Evolutionary conservation across 495 filamentous ascomycete species (phyloP), one percentile per base, ranked within the genome.

Genomic region (Platismatia glauca): DNA sequence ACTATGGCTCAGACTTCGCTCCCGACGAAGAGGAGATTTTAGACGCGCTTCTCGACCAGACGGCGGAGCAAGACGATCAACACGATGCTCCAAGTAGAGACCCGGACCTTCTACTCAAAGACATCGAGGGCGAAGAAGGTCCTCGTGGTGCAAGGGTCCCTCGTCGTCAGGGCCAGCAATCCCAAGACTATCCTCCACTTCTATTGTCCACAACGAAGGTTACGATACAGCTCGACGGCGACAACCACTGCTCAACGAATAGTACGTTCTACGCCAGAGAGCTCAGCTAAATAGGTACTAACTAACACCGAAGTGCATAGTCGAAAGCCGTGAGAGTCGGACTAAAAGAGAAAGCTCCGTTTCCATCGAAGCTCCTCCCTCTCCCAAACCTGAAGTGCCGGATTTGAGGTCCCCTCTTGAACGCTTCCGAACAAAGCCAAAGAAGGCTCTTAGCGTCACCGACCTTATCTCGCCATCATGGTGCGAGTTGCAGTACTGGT

Each of bases 401-500:
- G 81, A 83, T 66, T 61, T 74, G 8, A 74, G 79, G 38, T 81
- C 87, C 0, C 87, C 85, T 0, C 74, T 88, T 31, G 82, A 91
- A 60, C 86, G 90, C 38, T 97, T 95, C 70, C 86, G 94, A 29
- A 84, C 82, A 3, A 79, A 81, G 27, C 89, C 89, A 0, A 86
- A 82, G 66, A 92, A 89, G 67, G 82, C 88, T 0, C 82, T 98
- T n/a, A 90, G 89, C 1, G 94, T 98, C 7, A 89, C 90, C 3
- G 94, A 98, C 72, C 71, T 98, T 48, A 82, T 93, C 3, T 87
- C 88, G 18, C 91, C 91, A 3, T 84, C 91, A 12, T 98, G 94
- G 94, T 98, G 94, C 71, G 95, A 98, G 72, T 74, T 97, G 52
- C 94, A 98, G 71, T 93, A 96, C 67, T 89, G 84, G 79, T 97